phyloP scores from a whole-genome alignment of 768 basidiomycete genomes.

The Phylloporus sp. region DNA sequence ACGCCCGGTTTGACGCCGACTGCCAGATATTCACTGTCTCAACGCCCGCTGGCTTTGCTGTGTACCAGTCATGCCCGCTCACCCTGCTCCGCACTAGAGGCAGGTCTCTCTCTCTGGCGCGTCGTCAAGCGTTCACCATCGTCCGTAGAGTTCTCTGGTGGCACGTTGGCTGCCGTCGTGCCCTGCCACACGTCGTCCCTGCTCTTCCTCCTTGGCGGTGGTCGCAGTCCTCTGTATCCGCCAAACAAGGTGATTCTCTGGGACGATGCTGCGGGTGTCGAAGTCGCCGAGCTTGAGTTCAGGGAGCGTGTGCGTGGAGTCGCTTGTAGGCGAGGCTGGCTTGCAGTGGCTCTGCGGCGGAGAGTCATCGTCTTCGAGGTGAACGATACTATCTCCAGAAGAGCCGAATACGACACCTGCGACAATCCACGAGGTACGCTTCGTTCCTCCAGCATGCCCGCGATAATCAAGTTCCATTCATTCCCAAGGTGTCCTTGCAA shows the following conservation, averaged over 20 bases:
- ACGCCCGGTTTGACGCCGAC: slow-evolving; percentile 78
- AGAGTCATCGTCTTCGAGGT: slow-evolving; percentile 78
- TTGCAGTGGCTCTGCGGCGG: slow-evolving; percentile 74
- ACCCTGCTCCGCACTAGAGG: slow-evolving; percentile 80
- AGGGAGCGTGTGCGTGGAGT: slow-evolving; percentile 78
- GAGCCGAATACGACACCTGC: slow-evolving; percentile 81
- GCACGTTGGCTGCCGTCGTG: slow-evolving; percentile 71
- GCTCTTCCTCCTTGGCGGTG: slow-evolving; percentile 83
- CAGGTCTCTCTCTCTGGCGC: slow-evolving; percentile 29
- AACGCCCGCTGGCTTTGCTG: slow-evolving; percentile 78
- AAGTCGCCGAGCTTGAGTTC: slow-evolving; percentile 88
- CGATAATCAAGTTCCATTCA: slow-evolving; percentile 1
- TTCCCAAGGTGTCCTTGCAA: slow-evolving; percentile 66
- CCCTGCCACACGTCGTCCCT: slow-evolving; percentile 81
- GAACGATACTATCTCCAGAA: slow-evolving; percentile 55
- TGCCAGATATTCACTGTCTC: slow-evolving; percentile 76
- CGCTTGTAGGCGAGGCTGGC: slow-evolving; percentile 78
- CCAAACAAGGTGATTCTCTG: slow-evolving; percentile 90
- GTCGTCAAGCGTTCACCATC: slow-evolving; percentile 15
- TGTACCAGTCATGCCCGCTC: slow-evolving; percentile 75
- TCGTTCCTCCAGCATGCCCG: slow-evolving; percentile 1
- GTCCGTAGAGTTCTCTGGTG: slow-evolving; percentile 65
- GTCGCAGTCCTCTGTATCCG: slow-evolving; percentile 83
- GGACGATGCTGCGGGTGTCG: slow-evolving; percentile 73
- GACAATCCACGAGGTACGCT: slow-evolving; percentile 77